Conservation (phyloP, 2,329 filamentous ascomycete genomes). For the Ophiostoma ulmi region DNA sequence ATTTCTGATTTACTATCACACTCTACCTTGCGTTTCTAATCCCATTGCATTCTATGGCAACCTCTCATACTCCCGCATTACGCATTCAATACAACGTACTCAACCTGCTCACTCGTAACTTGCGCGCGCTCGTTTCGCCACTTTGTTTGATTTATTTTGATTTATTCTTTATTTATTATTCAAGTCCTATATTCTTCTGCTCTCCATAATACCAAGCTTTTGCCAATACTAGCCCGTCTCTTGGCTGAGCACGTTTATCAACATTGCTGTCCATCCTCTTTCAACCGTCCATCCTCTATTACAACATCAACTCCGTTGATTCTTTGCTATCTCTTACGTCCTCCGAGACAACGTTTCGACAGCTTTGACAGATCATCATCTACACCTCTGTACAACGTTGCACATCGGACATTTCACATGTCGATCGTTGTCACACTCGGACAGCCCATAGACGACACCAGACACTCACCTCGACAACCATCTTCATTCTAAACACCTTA, state of each 20-base stretch:
- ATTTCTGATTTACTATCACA: too few species aligned
- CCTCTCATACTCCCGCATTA: conserved; percentile 1
- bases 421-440: background rate
- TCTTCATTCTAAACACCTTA: background rate
- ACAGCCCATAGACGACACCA: too few species aligned
- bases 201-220: conserved; percentile 8
- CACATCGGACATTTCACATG: background rate
- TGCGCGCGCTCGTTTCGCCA: conserved; percentile 24
- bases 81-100: background rate
- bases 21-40: background rate
- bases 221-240: background rate
- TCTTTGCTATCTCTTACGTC: background rate
- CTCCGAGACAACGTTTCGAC: background rate
- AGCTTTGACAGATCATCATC: background rate
- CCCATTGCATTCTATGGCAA: too few species aligned
- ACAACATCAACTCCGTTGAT: background rate
- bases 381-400: background rate
- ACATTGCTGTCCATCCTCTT: background rate
- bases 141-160: background rate
- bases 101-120: conserved; percentile 14
- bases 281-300: background rate
- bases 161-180: background rate
- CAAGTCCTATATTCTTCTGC: background rate
- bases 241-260: conserved; percentile 4
- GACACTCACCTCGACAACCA: background rate